Evolutionary conservation across 1,139 yeast genomes (phyloP).

Genomic region (Yamadazyma diospyri): DNA sequence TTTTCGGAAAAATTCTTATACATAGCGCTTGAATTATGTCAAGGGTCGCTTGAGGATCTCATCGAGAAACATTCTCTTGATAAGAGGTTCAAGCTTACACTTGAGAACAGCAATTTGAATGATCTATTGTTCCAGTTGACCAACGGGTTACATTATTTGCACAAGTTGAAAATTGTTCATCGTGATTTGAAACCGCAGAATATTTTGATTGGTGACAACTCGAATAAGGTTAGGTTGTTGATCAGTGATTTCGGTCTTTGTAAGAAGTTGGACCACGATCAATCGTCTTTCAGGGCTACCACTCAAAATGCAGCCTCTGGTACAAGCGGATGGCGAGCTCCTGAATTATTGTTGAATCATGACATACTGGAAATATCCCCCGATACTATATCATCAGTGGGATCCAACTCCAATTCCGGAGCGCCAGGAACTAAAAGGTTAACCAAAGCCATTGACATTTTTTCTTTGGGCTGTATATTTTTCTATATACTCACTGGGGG

Average conservation of each 20-base stretch:
- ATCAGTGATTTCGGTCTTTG: conserved; percentile 96
- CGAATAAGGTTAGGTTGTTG: conserved; percentile 51
- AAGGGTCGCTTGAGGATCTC: conserved; percentile 84
- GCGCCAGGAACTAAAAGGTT: conserved; percentile 49
- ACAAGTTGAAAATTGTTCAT: conserved; percentile 88
- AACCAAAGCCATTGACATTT: conserved; percentile 89
- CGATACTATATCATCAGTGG: conserved; percentile 13
- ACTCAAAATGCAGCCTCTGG: conserved; percentile 90
- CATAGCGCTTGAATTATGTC: conserved; percentile 89
- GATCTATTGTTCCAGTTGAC: conserved; percentile 74
- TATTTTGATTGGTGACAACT: conserved; percentile 69
- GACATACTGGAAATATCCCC: conserved; percentile 41
- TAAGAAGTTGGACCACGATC: conserved; percentile 85
- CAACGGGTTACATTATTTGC: conserved; percentile 82
- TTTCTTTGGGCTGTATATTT: conserved; percentile 92
- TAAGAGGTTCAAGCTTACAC: conserved; percentile 23
- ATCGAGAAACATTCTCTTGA: conserved; percentile 51
- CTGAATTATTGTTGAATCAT: conserved; percentile 64
- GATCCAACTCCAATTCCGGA: conserved; percentile 4
- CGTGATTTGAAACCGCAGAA: conserved; percentile 96
- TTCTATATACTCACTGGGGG: conserved; percentile 84
- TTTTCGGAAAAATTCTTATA: conserved; percentile 72
- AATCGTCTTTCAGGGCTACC: conserved; percentile 89
- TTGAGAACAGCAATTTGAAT: conserved; percentile 19
- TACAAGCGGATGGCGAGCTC: conserved; percentile 98